phyloP scores from a whole-genome alignment of 495 filamentous ascomycete species.

The Viridothelium virens region DNA sequence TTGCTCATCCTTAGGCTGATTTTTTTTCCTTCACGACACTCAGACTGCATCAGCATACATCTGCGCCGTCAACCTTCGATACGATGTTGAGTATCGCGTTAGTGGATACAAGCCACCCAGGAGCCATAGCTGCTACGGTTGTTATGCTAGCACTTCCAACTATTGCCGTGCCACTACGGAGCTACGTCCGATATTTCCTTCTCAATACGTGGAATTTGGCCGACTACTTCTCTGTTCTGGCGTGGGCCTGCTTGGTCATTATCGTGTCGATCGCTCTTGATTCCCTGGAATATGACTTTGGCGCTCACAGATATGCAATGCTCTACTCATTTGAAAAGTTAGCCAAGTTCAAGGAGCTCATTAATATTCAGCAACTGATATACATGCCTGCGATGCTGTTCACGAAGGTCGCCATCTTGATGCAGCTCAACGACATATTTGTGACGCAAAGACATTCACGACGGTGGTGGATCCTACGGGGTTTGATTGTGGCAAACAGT shows the following conservation, averaged over 20 bases:
- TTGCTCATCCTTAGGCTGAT: too few relatives aligned
- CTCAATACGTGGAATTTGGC: neutral
- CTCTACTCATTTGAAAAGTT: neutral
- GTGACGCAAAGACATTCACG: neutral
- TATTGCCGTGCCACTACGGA: neutral
- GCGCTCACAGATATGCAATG: neutral
- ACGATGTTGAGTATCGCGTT: neutral
- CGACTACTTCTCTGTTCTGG: neutral
- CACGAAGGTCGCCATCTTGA: constrained; percentile 1
- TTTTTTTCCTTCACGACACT: too few relatives aligned
- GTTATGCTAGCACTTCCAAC: neutral
- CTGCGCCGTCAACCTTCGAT: neutral
- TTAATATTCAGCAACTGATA: neutral
- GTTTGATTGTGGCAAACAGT: constrained; percentile 1
- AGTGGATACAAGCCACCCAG: neutral
- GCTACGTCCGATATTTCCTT: constrained; percentile 3
- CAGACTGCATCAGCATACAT: too few relatives aligned
- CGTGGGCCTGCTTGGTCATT: neutral
- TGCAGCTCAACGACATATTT: neutral
- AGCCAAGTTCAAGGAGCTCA: neutral
- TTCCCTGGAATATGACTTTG: neutral
- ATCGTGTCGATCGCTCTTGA: neutral
- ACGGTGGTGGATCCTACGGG: neutral
- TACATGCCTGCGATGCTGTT: constrained; percentile 3
- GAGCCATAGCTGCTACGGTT: neutral